Evolutionary conservation across 2,329 filamentous ascomycete species (phyloP).

Genomic region (Dactylellina leptospora): DNA sequence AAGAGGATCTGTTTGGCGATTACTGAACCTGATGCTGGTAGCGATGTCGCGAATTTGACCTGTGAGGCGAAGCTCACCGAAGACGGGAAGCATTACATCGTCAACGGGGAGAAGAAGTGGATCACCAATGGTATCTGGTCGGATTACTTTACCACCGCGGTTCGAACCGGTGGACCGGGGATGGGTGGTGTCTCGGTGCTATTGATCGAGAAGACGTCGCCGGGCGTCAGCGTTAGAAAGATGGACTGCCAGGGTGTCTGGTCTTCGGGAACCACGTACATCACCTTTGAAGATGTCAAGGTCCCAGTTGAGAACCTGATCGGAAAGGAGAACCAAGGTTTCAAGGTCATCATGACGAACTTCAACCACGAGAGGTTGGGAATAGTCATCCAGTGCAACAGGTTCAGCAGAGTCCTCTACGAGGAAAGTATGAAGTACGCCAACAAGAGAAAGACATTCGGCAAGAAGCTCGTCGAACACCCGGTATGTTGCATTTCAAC

Average conservation of each 20-base stretch:
- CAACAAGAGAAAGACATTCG: slow-evolving; percentile 95
- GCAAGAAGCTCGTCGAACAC: slow-evolving; percentile 95
- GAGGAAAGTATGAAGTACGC: slow-evolving; percentile 97
- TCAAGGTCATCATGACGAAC: slow-evolving; percentile 97
- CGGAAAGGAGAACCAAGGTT: slow-evolving; percentile 97
- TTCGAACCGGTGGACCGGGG: slow-evolving; percentile 84
- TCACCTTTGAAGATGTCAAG: slow-evolving; percentile 99
- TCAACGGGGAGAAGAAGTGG: slow-evolving; percentile 99
- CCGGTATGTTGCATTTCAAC: no score
- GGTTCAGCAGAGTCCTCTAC: slow-evolving; percentile 95
- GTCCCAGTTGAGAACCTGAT: slow-evolving; percentile 98
- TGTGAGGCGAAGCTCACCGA: slow-evolving; percentile 94
- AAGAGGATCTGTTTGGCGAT: slow-evolving; percentile 98
- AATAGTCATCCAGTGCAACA: slow-evolving; percentile 96
- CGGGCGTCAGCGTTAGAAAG: slow-evolving; percentile 87
- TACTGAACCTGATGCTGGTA: slow-evolving; percentile 93
- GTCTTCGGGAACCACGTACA: slow-evolving; percentile 93
- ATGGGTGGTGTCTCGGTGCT: slow-evolving; percentile 94
- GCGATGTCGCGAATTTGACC: slow-evolving; percentile 91
- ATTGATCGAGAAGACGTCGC: slow-evolving; percentile 84
- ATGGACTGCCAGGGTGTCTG: slow-evolving; percentile 99
- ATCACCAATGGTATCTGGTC: slow-evolving; percentile 97
- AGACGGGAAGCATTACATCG: slow-evolving; percentile 98
- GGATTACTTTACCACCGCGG: slow-evolving; percentile 97
- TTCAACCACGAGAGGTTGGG: slow-evolving; percentile 99